phyloP scores from a whole-genome alignment of 2,329 filamentous ascomycete genomes.

The Phialophora macrospora region DNA sequence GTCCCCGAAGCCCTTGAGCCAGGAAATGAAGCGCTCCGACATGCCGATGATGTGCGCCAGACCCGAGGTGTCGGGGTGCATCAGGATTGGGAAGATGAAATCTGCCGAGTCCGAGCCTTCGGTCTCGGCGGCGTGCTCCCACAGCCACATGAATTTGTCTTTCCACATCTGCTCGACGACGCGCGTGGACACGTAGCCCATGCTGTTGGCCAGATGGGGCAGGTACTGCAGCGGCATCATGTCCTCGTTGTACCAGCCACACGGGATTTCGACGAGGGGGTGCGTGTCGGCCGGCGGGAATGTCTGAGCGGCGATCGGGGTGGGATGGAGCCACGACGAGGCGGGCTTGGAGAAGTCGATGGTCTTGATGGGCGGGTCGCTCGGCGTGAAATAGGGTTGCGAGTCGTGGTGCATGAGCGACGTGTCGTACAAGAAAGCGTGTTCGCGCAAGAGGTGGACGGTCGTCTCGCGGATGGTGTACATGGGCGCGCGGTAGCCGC shows the following conservation, averaged over 20 bases:
- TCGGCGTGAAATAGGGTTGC: conserved; percentile 49
- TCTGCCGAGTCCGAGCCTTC: conserved; percentile 34
- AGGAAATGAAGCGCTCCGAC: conserved; percentile 58
- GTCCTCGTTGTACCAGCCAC: conserved; percentile 59
- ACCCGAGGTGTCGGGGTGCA: conserved; percentile 65
- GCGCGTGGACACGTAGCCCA: conserved; percentile 55
- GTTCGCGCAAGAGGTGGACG: conserved; percentile 48
- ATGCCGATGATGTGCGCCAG: conserved; percentile 67
- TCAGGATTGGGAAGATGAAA: conserved; percentile 57
- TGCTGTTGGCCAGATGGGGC: conserved; percentile 53
- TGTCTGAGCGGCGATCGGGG: conserved; percentile 41
- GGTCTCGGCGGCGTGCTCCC: conserved; percentile 39
- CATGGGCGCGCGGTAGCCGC: conserved; percentile 47
- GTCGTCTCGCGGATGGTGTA: conserved; percentile 49
- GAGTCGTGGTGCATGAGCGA: conserved; percentile 52
- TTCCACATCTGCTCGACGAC: conserved; percentile 59
- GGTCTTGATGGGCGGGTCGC: conserved; percentile 46
- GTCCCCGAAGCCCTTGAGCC: conserved; percentile 54
- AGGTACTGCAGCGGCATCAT: conserved; percentile 57
- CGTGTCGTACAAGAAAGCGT: conserved; percentile 51
- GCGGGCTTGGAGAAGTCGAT: conserved; percentile 48
- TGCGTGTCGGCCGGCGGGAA: conserved; percentile 36
- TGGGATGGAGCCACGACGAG: conserved; percentile 51
- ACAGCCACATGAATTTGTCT: conserved; percentile 54
- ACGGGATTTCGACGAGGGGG: conserved; percentile 55